Conservation (phyloP, 1,284 basidiomycete species). For the Phlebopus sp. region DNA sequence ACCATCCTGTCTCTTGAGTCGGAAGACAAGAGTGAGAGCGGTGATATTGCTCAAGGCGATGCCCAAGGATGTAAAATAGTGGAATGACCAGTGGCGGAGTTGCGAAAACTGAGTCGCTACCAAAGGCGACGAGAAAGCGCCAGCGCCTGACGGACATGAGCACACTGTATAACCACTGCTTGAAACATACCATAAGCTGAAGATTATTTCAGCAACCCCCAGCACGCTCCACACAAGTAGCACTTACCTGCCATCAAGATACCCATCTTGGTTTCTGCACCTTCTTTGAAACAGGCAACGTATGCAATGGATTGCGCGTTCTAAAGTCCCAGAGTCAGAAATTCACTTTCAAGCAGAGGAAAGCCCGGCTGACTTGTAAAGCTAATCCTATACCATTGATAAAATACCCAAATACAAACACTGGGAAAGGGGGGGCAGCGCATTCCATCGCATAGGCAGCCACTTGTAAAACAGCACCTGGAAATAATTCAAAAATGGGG, state of each 20-base stretch:
- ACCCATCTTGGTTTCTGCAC: slow-evolving; percentile 27
- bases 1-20: slow-evolving; percentile 55
- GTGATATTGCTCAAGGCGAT: slow-evolving; percentile 48
- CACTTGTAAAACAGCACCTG: slow-evolving; percentile 34
- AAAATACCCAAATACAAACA: slow-evolving; percentile 52
- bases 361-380: slow-evolving; percentile 17
- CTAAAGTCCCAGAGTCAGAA: slow-evolving; percentile 7
- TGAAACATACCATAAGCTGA: slow-evolving; percentile 12
- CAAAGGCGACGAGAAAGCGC: slow-evolving; percentile 58
- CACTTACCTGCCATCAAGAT: slow-evolving; percentile 21
- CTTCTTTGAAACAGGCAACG: slow-evolving; percentile 22
- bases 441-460: slow-evolving; percentile 52
- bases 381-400: slow-evolving; percentile 63
- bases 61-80: slow-evolving; percentile 60
- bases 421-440: slow-evolving; percentile 59
- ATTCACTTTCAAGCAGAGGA: not conserved
- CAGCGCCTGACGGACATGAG: slow-evolving; percentile 39
- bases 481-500: not conserved
- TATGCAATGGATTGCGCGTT: slow-evolving; percentile 28
- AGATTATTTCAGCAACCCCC: not conserved
- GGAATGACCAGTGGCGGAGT: slow-evolving; percentile 52
- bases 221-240: not conserved
- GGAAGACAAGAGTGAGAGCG: slow-evolving; percentile 47
- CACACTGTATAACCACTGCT: not conserved
- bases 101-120: slow-evolving; percentile 60